A percentile compares a stretch with the other conserved stretches of the same genome.
Conservation (phyloP, 2,329 filamentous ascomycete species). For the Onygena corvina region DNA sequence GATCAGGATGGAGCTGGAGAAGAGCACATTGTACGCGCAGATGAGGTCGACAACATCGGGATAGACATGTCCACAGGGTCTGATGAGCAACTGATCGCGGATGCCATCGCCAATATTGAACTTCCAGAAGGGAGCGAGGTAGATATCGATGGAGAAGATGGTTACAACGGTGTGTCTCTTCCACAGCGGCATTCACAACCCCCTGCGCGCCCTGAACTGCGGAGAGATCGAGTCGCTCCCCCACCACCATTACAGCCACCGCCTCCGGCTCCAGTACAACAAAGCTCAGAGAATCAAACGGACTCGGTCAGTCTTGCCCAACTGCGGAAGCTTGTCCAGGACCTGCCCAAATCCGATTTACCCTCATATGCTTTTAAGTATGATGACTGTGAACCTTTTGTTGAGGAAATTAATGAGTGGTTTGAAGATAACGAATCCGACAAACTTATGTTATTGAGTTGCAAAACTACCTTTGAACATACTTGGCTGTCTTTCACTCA, state of each 20-base stretch:
- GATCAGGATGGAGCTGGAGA: conserved; percentile 16
- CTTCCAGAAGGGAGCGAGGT: conserved; percentile 11
- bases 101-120: conserved; percentile 29
- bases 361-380: conserved; percentile 78
- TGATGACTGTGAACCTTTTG: conserved; percentile 57
- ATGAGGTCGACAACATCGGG: conserved; percentile 39
- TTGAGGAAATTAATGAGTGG: conserved; percentile 94
- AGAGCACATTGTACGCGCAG: conserved; percentile 37
- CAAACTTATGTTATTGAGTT: conserved; percentile 62
- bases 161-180: conserved; percentile 11
- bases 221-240: conserved; percentile 27
- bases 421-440: conserved; percentile 86
- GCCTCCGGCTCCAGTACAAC: conserved; percentile 34
- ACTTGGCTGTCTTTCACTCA: conserved; percentile 52
- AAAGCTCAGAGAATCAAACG: conserved; percentile 29
- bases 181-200: conserved; percentile 16
- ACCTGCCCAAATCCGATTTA: conserved; percentile 58
- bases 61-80: conserved; percentile 36
- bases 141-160: conserved; percentile 13
- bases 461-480: conserved; percentile 64
- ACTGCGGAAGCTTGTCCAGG: conserved; percentile 58
- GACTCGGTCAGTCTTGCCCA: conserved; percentile 68
- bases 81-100: conserved; percentile 34
- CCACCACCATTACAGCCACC: conserved; percentile 33
- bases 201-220: conserved; percentile 26